Base-by-base conservation (phyloP, 2,329 filamentous ascomycete genomes). In the Claviceps purpurea region DNA sequence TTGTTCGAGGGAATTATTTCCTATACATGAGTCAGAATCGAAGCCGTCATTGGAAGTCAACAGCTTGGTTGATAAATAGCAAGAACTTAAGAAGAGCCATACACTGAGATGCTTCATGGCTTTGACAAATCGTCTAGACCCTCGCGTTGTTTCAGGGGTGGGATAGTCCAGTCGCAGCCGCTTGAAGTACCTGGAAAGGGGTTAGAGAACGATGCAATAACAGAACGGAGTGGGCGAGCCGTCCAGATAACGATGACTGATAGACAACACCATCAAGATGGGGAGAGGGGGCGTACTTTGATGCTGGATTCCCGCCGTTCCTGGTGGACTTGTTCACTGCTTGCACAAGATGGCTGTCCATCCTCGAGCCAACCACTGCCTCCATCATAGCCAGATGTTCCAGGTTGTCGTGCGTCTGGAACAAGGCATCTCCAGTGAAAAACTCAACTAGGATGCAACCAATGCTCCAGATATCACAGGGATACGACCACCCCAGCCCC, bases 351-450 rank as follows among this genome's bases (percentile, higher is more conserved):
- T 77, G 70, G 0, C 68, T 66, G 55, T 85, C 81, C 50, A 85
- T 78, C 49, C 75, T 72, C 22, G 68, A 67, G 49, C 78, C 79
- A 51, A 81, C 79, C 7, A 85, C 82, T 38, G 77, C 79, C 60
- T 85, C 82, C 82, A 86, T 86, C 82, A 86, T 86, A n/a, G 82
- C 82, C 50, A 86, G 68, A 61, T 86, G 82, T 64, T 86, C 82
- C 24, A 85, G 71, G 55, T 86, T 86, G 58, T 86, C 82, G 58
- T 86, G 82, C 1, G 82, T 86, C 62, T 86, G 82, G 64, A 86
- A 86, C 2, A 86, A 68, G 18, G 82, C 82, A 60, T 85, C 82
- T 5, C 82, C 82, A 0, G 82, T 86, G 56, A 81, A 86, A 63
- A 86, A 85, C 56, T 86, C 82, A 16, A 86, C 82, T 14, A 86